These are phyloP conservation scores for Actinidia arguta DNA, from an alignment of 179 eudicot species.

Conservation along the genomic window DNA sequence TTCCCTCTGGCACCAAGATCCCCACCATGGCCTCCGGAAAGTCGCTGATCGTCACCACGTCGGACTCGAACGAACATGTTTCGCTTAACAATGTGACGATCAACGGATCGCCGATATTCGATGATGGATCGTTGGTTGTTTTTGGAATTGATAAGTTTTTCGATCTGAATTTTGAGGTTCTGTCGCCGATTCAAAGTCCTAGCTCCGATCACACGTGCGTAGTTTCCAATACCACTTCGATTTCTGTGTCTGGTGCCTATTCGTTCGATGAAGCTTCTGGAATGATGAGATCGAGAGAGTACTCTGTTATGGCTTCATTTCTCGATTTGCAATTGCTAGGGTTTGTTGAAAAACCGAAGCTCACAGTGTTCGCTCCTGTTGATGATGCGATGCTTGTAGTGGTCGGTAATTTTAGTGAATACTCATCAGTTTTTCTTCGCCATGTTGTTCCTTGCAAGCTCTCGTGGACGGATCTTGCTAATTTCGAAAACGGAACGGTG, in stretches of 20 bases:
- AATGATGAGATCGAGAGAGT: conserved; percentile 52
- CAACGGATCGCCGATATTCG: conserved; percentile 41
- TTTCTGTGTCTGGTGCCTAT: background rate
- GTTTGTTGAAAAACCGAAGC: background rate
- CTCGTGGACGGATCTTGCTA: background rate
- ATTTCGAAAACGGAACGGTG: conserved; percentile 6
- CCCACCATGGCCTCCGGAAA: conserved; percentile 48
- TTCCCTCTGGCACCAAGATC: conserved; percentile 49
- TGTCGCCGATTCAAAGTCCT: conserved; percentile 15
- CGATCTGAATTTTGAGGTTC: conserved; percentile 30
- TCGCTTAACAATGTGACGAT: conserved; percentile 56
- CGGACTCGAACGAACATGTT: conserved; percentile 23
- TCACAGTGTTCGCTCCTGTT: conserved; percentile 65
- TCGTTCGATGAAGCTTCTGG: conserved; percentile 40
- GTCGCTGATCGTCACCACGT: conserved; percentile 52
- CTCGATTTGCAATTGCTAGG: conserved; percentile 59
- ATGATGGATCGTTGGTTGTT: conserved; percentile 53
- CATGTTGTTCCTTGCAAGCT: conserved; percentile 52
- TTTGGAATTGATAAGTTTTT: conserved; percentile 55
- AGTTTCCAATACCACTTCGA: background rate
- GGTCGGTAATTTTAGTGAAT: conserved; percentile 35
- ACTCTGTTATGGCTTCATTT: conserved; percentile 62
- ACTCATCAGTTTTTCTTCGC: conserved; percentile 51
- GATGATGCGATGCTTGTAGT: conserved; percentile 44
- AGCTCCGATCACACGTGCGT: conserved; percentile 13